Conservation (phyloP, 2,329 filamentous ascomycete species). For the Arthrinium puccinioides region DNA sequence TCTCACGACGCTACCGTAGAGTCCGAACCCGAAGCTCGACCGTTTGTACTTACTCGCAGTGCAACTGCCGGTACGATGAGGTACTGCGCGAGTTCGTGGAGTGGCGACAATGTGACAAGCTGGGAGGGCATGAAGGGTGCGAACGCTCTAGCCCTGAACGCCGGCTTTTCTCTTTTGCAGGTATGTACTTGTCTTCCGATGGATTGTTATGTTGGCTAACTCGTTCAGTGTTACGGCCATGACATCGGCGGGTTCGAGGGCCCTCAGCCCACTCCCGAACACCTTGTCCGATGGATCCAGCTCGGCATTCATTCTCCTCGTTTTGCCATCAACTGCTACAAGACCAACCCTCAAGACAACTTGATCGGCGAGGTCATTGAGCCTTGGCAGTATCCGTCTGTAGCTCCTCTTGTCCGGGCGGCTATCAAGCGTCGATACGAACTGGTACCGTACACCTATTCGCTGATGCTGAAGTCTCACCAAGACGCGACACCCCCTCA, state of each 20-base stretch:
- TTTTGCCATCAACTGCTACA: slow-evolving; percentile 75
- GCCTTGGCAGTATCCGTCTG: slow-evolving; percentile 70
- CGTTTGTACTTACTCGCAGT: slow-evolving; percentile 63
- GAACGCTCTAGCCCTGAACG: slow-evolving; percentile 61
- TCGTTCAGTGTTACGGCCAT: slow-evolving; percentile 55
- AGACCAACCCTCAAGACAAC: slow-evolving; percentile 60
- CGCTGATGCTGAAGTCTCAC: slow-evolving; percentile 55
- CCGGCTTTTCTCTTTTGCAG: slow-evolving; percentile 61
- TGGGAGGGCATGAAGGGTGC: slow-evolving; percentile 68
- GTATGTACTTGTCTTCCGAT: slow-evolving; percentile 17
- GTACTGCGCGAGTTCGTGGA: slow-evolving; percentile 67
- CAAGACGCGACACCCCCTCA: slow-evolving; percentile 55
- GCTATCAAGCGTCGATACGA: slow-evolving; percentile 66
- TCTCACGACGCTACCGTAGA: slow-evolving; percentile 61
- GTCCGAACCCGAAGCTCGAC: slow-evolving; percentile 49
- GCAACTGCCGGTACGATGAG: slow-evolving; percentile 64
- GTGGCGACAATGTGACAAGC: slow-evolving; percentile 67
- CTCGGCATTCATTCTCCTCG: slow-evolving; percentile 62
- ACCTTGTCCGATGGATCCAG: slow-evolving; percentile 67
- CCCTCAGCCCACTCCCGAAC: slow-evolving; percentile 62
- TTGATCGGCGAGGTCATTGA: slow-evolving; percentile 66
- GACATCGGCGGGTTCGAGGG: slow-evolving; percentile 73
- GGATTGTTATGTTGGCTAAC: neutral
- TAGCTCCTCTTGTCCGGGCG: slow-evolving; percentile 53
- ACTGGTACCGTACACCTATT: slow-evolving; percentile 66